Conservation (phyloP, 306 rosid species). For the Lablab purpureus region DNA sequence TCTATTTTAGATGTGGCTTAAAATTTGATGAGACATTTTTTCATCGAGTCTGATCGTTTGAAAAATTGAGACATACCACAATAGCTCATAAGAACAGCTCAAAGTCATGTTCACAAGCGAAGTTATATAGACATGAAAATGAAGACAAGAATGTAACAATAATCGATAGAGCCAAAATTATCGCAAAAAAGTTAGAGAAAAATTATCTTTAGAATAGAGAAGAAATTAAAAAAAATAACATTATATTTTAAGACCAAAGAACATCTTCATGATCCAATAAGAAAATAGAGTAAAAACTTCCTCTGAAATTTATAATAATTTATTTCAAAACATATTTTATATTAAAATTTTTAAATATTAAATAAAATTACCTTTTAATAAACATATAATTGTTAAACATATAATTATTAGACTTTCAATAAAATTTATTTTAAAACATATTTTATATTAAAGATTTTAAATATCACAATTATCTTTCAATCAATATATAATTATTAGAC, state of each 20-base stretch:
- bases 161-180: background rate
- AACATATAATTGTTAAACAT: too few species aligned
- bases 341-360: too few species aligned
- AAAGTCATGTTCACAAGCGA: background rate
- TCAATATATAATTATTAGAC: too few species aligned
- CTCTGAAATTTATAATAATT: too few species aligned
- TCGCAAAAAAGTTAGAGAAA: background rate
- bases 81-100: background rate
- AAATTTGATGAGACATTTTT: background rate
- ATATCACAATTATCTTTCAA: too few species aligned
- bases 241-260: slow-evolving; percentile 10
- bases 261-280: background rate
- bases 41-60: background rate
- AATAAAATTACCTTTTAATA: too few species aligned
- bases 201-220: background rate
- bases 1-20: background rate
- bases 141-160: background rate
- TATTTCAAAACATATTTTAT: too few species aligned
- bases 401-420: too few species aligned
- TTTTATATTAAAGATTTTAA: too few species aligned
- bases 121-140: background rate
- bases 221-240: background rate
- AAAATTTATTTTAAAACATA: too few species aligned
- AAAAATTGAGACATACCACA: background rate
- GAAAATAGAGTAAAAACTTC: too few species aligned